phyloP scores from a whole-genome alignment of 768 basidiomycete species.

The Leccinum subtestaceum region DNA sequence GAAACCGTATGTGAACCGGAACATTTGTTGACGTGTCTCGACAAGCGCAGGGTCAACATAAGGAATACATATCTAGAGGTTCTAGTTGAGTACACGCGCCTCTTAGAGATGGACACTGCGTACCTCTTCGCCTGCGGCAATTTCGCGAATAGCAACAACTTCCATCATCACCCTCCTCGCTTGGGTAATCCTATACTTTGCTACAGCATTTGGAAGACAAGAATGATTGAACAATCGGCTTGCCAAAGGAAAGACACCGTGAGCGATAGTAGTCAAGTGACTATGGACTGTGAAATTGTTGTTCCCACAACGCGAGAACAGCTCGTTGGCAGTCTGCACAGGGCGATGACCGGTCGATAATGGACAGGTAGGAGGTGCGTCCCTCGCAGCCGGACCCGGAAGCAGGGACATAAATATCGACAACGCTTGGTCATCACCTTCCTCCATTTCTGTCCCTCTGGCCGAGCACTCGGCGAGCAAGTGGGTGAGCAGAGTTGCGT shows the following conservation, averaged over 20 bases:
- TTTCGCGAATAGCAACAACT: slow-evolving; percentile 59
- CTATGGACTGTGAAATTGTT: slow-evolving; percentile 81
- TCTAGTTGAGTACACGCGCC: not conserved
- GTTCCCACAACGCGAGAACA: slow-evolving; percentile 68
- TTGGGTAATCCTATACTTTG: slow-evolving; percentile 50
- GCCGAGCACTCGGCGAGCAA: slow-evolving; percentile 43
- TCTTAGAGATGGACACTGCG: not conserved
- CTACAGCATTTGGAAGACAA: slow-evolving; percentile 69
- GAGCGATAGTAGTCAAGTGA: slow-evolving; percentile 64
- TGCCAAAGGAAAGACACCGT: slow-evolving; percentile 74
- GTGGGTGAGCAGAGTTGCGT: slow-evolving; percentile 64
- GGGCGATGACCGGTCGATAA: slow-evolving; percentile 27
- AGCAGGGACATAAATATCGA: slow-evolving; percentile 44
- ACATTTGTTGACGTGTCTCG: slow-evolving; percentile 56
- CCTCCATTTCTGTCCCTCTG: slow-evolving; percentile 1
- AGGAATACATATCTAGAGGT: slow-evolving; percentile 62
- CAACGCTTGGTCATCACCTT: slow-evolving; percentile 27
- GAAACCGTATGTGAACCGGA: slow-evolving; percentile 67
- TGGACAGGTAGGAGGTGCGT: slow-evolving; percentile 35
- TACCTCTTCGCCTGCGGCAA: slow-evolving; percentile 66
- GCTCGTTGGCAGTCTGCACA: slow-evolving; percentile 16
- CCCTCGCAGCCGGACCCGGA: slow-evolving; percentile 36
- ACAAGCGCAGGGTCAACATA: slow-evolving; percentile 77
- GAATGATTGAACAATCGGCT: slow-evolving; percentile 85
- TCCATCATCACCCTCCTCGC: slow-evolving; percentile 52